Evolutionary conservation across 768 basidiomycete genomes (phyloP).

Genomic region (Xerocomus potaroensis): DNA sequence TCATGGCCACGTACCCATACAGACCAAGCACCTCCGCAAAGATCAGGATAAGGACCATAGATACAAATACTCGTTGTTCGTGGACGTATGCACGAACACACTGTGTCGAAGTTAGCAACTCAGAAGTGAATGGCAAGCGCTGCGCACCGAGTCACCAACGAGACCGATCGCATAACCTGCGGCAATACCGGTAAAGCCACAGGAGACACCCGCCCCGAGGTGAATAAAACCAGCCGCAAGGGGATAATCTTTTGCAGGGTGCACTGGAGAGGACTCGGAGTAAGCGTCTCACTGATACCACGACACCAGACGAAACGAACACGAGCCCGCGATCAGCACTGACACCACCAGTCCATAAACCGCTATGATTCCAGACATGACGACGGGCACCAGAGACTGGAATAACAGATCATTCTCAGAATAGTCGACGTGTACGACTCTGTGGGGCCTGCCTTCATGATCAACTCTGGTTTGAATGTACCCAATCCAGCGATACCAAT

Average conservation of each 20-base stretch:
- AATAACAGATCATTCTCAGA: background rate
- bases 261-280: slow-evolving; percentile 46
- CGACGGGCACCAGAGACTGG: slow-evolving; percentile 91
- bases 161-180: slow-evolving; percentile 94
- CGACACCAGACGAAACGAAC: slow-evolving; percentile 33
- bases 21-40: slow-evolving; percentile 89
- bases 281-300: slow-evolving; percentile 6
- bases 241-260: slow-evolving; percentile 62
- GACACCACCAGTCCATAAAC: slow-evolving; percentile 97
- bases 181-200: slow-evolving; percentile 86
- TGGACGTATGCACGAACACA: slow-evolving; percentile 90
- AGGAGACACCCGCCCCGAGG: slow-evolving; percentile 87
- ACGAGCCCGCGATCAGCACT: slow-evolving; percentile 77
- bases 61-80: slow-evolving; percentile 87
- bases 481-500: slow-evolving; percentile 96
- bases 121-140: background rate
- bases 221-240: slow-evolving; percentile 88
- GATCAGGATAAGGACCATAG: slow-evolving; percentile 95
- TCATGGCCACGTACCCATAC: slow-evolving; percentile 57
- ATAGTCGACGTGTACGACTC: background rate
- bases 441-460: slow-evolving; percentile 78
- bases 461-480: slow-evolving; percentile 90
- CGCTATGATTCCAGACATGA: slow-evolving; percentile 98
- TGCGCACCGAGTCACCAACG: slow-evolving; percentile 86
- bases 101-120: slow-evolving; percentile 34